phyloP scores from a whole-genome alignment of 2,329 filamentous ascomycete species.

The Calonectria pseudoreteaudii region DNA sequence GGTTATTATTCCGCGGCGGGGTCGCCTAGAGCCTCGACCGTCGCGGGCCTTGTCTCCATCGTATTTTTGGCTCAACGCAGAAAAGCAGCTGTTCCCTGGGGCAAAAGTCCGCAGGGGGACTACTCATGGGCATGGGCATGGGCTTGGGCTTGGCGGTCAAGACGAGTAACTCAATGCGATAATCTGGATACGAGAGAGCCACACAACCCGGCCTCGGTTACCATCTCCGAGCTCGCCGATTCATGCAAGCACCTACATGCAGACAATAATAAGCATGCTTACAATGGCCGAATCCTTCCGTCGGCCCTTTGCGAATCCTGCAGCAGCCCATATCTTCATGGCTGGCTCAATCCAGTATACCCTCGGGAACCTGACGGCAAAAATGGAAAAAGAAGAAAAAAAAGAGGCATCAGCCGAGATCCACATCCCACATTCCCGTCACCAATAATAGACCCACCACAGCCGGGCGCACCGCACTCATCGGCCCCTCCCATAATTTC shows the following conservation, averaged over 20 bases:
- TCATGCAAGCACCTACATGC: neutral
- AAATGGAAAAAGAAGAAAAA: neutral
- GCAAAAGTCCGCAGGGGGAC: constrained; percentile 3
- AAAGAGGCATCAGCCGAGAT: neutral
- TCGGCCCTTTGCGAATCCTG: neutral
- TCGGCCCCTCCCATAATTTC: neutral
- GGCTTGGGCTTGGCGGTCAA: neutral
- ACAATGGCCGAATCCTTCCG: neutral
- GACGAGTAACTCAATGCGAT: neutral
- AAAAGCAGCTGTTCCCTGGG: neutral
- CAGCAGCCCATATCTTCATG: too few species aligned
- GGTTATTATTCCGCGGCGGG: neutral
- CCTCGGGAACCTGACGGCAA: too few species aligned
- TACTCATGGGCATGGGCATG: too few species aligned
- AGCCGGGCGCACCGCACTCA: neutral
- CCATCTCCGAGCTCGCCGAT: neutral
- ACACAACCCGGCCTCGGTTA: neutral
- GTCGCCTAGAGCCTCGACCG: neutral
- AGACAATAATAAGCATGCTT: neutral
- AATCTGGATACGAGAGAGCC: neutral
- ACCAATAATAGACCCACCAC: neutral
- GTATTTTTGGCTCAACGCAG: neutral
- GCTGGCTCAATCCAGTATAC: neutral
- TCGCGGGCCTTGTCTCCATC: neutral
- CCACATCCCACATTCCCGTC: neutral